These are phyloP conservation scores for Diaporthe aspalathi DNA, from an alignment of 2,329 filamentous ascomycete genomes.

Conservation along the genomic window DNA sequence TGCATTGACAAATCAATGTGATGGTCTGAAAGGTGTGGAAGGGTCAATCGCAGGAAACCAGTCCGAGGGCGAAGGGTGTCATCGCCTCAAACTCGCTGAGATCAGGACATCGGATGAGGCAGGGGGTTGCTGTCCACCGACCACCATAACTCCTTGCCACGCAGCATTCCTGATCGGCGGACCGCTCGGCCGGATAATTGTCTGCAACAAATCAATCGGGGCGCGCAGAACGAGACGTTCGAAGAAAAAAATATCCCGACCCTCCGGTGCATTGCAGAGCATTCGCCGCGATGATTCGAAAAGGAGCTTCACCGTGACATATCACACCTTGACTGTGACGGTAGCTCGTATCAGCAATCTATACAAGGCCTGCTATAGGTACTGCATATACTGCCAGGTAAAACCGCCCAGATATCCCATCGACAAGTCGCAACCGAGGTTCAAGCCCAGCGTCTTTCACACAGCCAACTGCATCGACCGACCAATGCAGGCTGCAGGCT, in stretches of 20 bases:
- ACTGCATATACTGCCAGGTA: neutral
- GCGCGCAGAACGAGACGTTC: neutral
- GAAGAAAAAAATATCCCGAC: neutral
- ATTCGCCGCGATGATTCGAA: conserved; percentile 16
- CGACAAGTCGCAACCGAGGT: neutral
- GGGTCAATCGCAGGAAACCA: neutral
- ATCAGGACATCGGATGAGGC: conserved; percentile 24
- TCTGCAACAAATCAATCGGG: conserved; percentile 17
- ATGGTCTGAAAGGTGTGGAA: neutral
- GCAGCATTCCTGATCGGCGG: conserved; percentile 13
- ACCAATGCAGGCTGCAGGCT: neutral
- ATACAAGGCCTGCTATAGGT: conserved; percentile 20
- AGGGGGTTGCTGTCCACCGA: neutral
- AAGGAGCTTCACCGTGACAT: conserved; percentile 32
- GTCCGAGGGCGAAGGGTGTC: conserved; percentile 26
- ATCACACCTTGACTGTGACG: conserved; percentile 32
- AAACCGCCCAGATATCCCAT: conserved; percentile 11
- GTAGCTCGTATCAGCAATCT: conserved; percentile 30
- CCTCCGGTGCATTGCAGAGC: conserved; percentile 20
- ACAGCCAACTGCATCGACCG: neutral
- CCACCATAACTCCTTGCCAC: neutral
- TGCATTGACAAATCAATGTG: conserved; percentile 15
- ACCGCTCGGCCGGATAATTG: conserved; percentile 18
- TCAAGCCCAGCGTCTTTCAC: conserved; percentile 1
- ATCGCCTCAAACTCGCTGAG: conserved; percentile 23